Base-by-base conservation (phyloP, 495 filamentous ascomycete genomes). In the Xylaria venustula region DNA sequence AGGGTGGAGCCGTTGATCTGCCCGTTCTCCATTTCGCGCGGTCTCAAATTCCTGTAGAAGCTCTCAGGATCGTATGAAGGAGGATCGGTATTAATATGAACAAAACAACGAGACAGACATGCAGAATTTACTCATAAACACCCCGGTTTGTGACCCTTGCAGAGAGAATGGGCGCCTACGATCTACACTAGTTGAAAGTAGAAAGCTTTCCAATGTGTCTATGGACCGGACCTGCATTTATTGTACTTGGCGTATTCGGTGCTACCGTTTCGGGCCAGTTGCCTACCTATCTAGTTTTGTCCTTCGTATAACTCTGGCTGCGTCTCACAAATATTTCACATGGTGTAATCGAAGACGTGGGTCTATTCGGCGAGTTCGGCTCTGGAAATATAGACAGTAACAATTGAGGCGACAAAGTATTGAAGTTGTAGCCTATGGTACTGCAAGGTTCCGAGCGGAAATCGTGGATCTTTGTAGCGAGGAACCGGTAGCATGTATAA, bases 21-120 rank as follows among this genome's bases (percentile, higher is more conserved):
- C 1, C 53, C 53, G 53, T 55, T 55, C 26, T 55, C 53, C 53
- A 55, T 55, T 15, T 45, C 3, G 36, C 15, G n/a, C 40, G 37
- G 26, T 34, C 40, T 32, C 23, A 9, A n/a, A 14, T 32, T 23
- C 1, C 26, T 40, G 37, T 37, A 17, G 5, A 11, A 2, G 30
- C 4, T 5, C 9, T 40, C 32, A 34, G 26, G 14, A 28, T 54
- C 34, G 22, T 26, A 54, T 28, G 37, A 32, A 14, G 5, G 1
- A 7, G n/a, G 23, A 20, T 17, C 23, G n/a, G 14, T 30, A 32
- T 7, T 34, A 55, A 30, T 14, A 34, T 11, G 26, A 34, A 45
- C 17, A 4, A 40, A 36, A 26, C 25, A 28, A 15, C 14, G 9
- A 53, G 22, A 11, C 7, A 3, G 15, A 28, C 15, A 25, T 22